Evolutionary conservation across 768 basidiomycete genomes (phyloP).

Genomic region (Russula emetica): DNA sequence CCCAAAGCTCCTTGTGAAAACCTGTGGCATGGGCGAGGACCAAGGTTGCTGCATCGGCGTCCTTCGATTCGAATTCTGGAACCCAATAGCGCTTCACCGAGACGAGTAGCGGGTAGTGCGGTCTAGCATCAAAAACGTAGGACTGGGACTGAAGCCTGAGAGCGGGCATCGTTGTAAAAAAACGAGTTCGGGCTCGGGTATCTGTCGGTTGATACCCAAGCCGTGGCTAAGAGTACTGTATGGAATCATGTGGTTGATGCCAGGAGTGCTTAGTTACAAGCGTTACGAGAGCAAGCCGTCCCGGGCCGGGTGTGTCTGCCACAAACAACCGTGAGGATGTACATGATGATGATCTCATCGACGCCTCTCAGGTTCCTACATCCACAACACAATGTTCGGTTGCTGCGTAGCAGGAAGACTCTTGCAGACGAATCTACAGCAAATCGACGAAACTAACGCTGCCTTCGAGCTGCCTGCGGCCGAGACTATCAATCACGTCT

Average conservation of each 20-base stretch:
- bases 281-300: no score
- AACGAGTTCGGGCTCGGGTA: neutral
- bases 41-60: constrained; percentile 43
- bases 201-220: neutral
- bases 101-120: constrained; percentile 45
- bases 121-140: constrained; percentile 52
- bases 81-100: constrained; percentile 50
- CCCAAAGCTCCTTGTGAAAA: constrained; percentile 58
- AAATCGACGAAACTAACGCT: constrained; percentile 81
- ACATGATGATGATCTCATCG: neutral
- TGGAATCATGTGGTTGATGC: no score
- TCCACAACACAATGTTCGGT: constrained; percentile 51
- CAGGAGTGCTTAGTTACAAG: no score
- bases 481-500: constrained; percentile 75
- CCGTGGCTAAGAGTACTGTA: neutral
- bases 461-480: constrained; percentile 70
- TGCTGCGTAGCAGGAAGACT: constrained; percentile 75
- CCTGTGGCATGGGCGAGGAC: constrained; percentile 52
- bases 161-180: neutral
- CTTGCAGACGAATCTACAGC: constrained; percentile 73
- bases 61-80: constrained; percentile 35
- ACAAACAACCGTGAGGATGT: neutral
- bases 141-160: constrained; percentile 20
- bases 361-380: neutral
- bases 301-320: neutral